Evolutionary conservation across 2,329 filamentous ascomycete species (phyloP), one percentile per base, ranked within the genome.

Genomic region (Colletotrichum australisinense): DNA sequence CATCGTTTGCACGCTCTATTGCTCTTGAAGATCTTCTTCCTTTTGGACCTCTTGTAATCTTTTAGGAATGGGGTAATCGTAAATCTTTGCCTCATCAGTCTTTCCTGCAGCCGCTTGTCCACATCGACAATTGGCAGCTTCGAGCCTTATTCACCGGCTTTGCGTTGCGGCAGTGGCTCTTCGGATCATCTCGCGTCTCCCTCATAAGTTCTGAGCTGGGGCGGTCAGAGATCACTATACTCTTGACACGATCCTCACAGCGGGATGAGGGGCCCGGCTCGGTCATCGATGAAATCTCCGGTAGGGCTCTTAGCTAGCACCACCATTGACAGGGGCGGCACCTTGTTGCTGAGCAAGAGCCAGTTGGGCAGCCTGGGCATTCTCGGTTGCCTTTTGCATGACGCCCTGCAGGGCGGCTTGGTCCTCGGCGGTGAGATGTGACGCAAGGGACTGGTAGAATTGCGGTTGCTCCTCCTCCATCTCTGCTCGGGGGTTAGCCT

Each of bases 381-480:
- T 82, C 76, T 86, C 84, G 65, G 86, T 83, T 2, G 84, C 84
- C 77, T 88, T 88, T 69, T 93, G 94, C 82, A 97, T 90, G 69
- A 96, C 94, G 26, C 87, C 89, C 81, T 97, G 92, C 75, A 98
- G 90, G 62, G 97, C 88, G 75, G 89, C 89, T 81, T 97, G 94
- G 80, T 98, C 95, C 63, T 97, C 94, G 0, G 91, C 87, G 49
- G 90, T 92, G 53, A 98, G 89, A 74, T 94, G 93, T 77, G 93
- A 91, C 26, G 94, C 95, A 72, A 99, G 88, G 72, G 88, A 92
- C 56, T 92, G 87, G 81, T 98, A 99, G 77, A 98, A 93, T 77
- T 95, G 93, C 19, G 96, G 95, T 80, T 98, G 95, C 78, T 95
- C 93, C 85, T 93, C 92, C 89, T 98, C 95, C 80, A 98, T 90